Evolutionary conservation across 2,329 filamentous ascomycete species (phyloP).

Genomic region (Colletotrichum cuscutae): DNA sequence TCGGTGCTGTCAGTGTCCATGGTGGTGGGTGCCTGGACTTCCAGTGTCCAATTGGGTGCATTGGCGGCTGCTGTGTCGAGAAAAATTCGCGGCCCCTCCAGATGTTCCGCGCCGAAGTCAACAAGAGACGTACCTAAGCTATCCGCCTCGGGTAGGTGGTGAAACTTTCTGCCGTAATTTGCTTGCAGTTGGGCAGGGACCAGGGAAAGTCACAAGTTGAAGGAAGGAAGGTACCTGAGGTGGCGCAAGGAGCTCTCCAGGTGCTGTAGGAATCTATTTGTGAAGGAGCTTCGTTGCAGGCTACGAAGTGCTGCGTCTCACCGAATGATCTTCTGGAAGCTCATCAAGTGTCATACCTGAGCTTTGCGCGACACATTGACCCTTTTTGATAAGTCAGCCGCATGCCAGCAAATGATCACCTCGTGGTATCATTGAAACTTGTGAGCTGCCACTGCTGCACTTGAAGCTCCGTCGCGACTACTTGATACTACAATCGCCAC

Average conservation of each 20-base stretch:
- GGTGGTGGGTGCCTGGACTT: not conserved
- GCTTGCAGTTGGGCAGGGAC: not conserved
- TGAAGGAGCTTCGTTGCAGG: constrained; percentile 1
- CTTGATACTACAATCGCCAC: not conserved
- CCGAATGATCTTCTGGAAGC: not conserved
- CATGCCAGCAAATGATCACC: not conserved
- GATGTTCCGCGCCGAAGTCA: constrained; percentile 31
- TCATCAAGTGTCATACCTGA: not conserved
- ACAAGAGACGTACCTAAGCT: constrained; percentile 1
- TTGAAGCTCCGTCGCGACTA: not conserved
- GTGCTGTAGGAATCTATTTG: not conserved
- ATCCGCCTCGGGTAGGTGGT: constrained; percentile 7
- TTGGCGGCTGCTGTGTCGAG: constrained; percentile 11
- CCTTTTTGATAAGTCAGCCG: not conserved
- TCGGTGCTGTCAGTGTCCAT: not conserved
- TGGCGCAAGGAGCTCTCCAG: not conserved
- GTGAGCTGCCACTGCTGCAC: not conserved
- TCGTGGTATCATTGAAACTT: not conserved
- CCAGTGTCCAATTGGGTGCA: constrained; percentile 15
- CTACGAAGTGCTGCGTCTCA: constrained; percentile 7
- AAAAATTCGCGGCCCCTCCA: not conserved
- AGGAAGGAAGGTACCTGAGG: not conserved
- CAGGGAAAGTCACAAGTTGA: not conserved
- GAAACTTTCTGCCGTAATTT: constrained; percentile 1
- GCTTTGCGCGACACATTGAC: not conserved